Percentiles rank a stretch among this genome's conserved stretches.
phyloP scores from a whole-genome alignment of 345 rosid species.

The Sapria himalayana region DNA sequence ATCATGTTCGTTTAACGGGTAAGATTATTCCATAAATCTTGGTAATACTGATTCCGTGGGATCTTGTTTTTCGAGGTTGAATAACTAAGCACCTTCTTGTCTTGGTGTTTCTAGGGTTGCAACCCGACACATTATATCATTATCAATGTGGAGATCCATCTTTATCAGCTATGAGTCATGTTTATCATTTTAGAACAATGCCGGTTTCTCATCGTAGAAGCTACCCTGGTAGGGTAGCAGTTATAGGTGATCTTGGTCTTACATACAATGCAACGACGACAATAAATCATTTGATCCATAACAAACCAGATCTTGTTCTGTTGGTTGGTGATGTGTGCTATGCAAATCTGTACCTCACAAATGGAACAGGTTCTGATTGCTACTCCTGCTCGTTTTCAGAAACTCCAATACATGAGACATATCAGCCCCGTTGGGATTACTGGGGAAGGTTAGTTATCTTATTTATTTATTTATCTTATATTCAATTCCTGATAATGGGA shows the following conservation, averaged over 20 bases:
- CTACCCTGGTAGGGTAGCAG: constrained; percentile 47
- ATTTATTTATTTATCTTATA: not conserved
- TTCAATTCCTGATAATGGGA: too few species aligned
- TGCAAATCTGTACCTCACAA: constrained; percentile 48
- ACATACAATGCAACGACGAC: constrained; percentile 59
- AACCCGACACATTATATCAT: constrained; percentile 29
- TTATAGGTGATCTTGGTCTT: constrained; percentile 77
- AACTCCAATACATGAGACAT: constrained; percentile 47
- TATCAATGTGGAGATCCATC: constrained; percentile 66
- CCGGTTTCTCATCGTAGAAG: constrained; percentile 26
- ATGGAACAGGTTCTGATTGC: constrained; percentile 38
- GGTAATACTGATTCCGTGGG: too few species aligned
- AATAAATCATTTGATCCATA: constrained; percentile 30
- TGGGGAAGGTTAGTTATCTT: constrained; percentile 61
- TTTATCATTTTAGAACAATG: constrained; percentile 46
- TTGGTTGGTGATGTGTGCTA: constrained; percentile 64
- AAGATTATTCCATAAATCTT: not conserved
- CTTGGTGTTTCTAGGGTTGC: constrained; percentile 36
- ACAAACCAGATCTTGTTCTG: constrained; percentile 65
- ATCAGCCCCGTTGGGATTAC: constrained; percentile 96
- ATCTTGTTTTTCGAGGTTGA: not conserved
- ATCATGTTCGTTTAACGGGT: constrained; percentile 59
- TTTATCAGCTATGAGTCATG: constrained; percentile 30
- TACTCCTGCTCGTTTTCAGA: constrained; percentile 26
- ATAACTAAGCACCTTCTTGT: not conserved